Evolutionary conservation across 2,329 filamentous ascomycete genomes (phyloP), one percentile per base, ranked within the genome.

Genomic region (Colletotrichum spinosum): DNA sequence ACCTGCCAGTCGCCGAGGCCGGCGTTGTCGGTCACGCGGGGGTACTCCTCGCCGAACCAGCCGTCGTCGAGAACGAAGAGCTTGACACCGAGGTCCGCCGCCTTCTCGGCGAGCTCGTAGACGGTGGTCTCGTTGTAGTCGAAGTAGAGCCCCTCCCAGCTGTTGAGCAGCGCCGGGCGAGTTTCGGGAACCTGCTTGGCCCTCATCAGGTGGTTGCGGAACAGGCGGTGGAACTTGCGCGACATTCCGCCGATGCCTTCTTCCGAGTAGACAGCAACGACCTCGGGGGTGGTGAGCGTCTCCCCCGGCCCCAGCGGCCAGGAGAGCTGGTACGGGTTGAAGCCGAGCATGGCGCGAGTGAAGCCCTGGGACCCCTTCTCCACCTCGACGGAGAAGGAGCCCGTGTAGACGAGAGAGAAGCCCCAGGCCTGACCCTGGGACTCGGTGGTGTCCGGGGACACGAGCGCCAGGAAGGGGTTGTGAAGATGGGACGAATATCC

Each of bases 21-120:
- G 1, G 84, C 79, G 1, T 80, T 78, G 68, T 90, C 88, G 39
- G 83, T 82, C 25, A 84, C 71, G 0, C 88, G 86, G 1, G 88
- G 87, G 65, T 88, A 85, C 41, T 89, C 78, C n/a, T 81, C 77
- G 12, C 88, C 88, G 52, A 91, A 91, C 88, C 88, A 91, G 4
- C 88, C 88, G 63, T 91, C 88, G 48, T 91, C 88, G 51, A 88
- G 82, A 0, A 90, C 88, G 49, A 91, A 88, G 0, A 91, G 80
- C 67, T 85, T 83, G n/a, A 86, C 81, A 1, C 88, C 88, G 1
- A 90, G 78, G 2, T 81, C 80, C 0, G 88, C 86, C 0, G 88
- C 82, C 67, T 87, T 81, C 45, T 83, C 71, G 0, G 88, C 88
- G 0, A 90, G 78, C 0, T 79, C 77, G 37, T 86, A 83, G 38